Percentiles rank a stretch among this genome's conserved stretches.
phyloP scores from a whole-genome alignment of 116 monocot genomes.

The Trichopus zeylanicus region DNA sequence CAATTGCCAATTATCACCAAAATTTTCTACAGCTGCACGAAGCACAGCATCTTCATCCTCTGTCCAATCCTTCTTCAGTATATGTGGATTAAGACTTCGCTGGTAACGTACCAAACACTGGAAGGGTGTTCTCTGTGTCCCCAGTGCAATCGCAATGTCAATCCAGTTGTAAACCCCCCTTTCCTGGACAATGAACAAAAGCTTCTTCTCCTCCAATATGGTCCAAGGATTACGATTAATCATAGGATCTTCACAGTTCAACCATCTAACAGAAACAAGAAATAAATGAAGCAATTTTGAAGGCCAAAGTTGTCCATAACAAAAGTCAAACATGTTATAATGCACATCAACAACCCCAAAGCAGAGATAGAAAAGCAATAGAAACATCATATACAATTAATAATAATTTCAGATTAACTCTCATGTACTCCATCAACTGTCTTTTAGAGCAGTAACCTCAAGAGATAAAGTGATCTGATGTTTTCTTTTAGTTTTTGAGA shows the following conservation, averaged over 20 bases:
- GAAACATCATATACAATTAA: too few species aligned
- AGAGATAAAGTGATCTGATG: too few species aligned
- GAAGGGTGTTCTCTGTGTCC: slow-evolving; percentile 79
- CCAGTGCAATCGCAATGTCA: slow-evolving; percentile 53
- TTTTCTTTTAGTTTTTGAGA: too few species aligned
- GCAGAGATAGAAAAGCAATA: too few species aligned
- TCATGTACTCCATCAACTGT: too few species aligned
- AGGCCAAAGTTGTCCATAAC: neutral
- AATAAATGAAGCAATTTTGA: neutral
- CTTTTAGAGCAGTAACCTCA: too few species aligned
- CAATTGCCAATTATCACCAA: slow-evolving; percentile 82
- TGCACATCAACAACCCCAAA: too few species aligned
- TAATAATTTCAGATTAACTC: too few species aligned
- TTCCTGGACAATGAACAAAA: slow-evolving; percentile 68
- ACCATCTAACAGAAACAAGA: slow-evolving; percentile 44
- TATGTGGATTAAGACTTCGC: slow-evolving; percentile 89
- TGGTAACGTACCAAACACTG: slow-evolving; percentile 93
- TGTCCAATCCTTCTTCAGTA: slow-evolving; percentile 88
- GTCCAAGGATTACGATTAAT: slow-evolving; percentile 81
- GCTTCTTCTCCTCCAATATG: slow-evolving; percentile 65
- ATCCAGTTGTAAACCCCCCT: slow-evolving; percentile 88
- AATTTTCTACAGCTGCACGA: slow-evolving; percentile 59
- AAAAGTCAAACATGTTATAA: too few species aligned
- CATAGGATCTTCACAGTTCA: slow-evolving; percentile 83
- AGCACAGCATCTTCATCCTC: slow-evolving; percentile 71